Percentiles rank a stretch among this genome's conserved stretches.
Evolutionary conservation across 2,329 filamentous ascomycete species (phyloP).

Genomic region (Grosmannia clavigera): DNA sequence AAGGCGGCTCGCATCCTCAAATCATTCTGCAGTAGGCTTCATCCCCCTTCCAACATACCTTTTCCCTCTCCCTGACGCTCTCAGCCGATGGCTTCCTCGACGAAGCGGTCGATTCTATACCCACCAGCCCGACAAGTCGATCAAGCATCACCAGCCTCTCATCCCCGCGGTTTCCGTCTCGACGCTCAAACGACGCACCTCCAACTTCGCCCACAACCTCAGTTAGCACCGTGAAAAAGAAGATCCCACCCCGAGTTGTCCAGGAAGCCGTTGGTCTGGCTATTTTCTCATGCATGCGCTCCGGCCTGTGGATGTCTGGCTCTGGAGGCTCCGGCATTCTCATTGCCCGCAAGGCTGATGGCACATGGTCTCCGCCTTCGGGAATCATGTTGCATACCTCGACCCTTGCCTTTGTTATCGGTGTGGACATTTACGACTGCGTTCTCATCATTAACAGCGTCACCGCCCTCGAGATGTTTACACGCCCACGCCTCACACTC

Average conservation of each 20-base stretch:
- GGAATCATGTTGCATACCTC: constrained; percentile 85
- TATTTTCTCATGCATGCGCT: constrained; percentile 92
- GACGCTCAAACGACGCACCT: constrained; percentile 2
- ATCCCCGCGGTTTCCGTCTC: constrained; percentile 5
- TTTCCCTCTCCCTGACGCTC: constrained; percentile 8
- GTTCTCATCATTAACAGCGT: constrained; percentile 85
- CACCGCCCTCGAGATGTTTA: constrained; percentile 73
- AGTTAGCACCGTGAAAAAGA: constrained; percentile 52
- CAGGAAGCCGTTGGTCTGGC: constrained; percentile 81
- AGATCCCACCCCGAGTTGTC: constrained; percentile 77
- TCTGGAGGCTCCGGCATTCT: constrained; percentile 83
- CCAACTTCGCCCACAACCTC: constrained; percentile 8
- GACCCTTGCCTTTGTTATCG: constrained; percentile 77
- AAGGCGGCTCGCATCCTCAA: constrained; percentile 67
- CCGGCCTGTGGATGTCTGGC: constrained; percentile 81
- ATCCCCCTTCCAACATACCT: constrained; percentile 2
- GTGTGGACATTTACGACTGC: constrained; percentile 92
- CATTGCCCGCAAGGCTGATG: constrained; percentile 71
- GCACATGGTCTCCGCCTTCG: constrained; percentile 57
- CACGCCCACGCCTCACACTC: constrained; percentile 63
- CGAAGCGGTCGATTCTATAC: constrained; percentile 23
- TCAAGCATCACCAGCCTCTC: constrained; percentile 9
- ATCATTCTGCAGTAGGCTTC: constrained; percentile 75
- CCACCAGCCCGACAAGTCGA: constrained; percentile 15
- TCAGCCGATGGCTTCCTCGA: constrained; percentile 44